These are phyloP conservation scores for Mucor saturninus DNA, from an alignment of 371 early-diverging fungal genomes.

Conservation along the genomic window DNA sequence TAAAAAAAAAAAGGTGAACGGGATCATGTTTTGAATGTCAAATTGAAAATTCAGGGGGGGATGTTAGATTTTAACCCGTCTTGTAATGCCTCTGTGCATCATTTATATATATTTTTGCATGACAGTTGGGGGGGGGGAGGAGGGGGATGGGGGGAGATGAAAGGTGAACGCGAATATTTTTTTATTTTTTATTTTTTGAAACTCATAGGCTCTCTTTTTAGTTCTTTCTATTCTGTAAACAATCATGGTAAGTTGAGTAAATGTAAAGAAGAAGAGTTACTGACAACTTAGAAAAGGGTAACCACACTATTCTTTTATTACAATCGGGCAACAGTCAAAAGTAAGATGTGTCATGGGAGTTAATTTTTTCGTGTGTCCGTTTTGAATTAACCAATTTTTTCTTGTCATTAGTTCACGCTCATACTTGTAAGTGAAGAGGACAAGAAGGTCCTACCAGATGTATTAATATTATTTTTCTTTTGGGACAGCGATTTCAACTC, in stretches of 20 bases:
- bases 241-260: conserved; percentile 1
- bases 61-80: no score
- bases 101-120: no score
- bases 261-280: no score
- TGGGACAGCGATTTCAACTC: conserved; percentile 37
- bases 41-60: no score
- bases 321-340: conserved; percentile 21
- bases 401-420: conserved; percentile 27
- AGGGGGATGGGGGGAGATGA: no score
- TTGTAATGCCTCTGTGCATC: no score
- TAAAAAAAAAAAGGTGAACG: no score
- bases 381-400: background rate
- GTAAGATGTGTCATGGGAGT: conserved; percentile 9
- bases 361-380: background rate
- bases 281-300: conserved; percentile 15
- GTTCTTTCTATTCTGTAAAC: background rate
- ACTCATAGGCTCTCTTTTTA: background rate
- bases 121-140: no score
- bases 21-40: no score
- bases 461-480: background rate
- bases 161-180: background rate
- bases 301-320: conserved; percentile 32
- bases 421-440: conserved; percentile 36
- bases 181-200: conserved; percentile 5
- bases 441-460: background rate